phyloP scores from a whole-genome alignment of 768 basidiomycete genomes.

The Clitopilus hobsonii region DNA sequence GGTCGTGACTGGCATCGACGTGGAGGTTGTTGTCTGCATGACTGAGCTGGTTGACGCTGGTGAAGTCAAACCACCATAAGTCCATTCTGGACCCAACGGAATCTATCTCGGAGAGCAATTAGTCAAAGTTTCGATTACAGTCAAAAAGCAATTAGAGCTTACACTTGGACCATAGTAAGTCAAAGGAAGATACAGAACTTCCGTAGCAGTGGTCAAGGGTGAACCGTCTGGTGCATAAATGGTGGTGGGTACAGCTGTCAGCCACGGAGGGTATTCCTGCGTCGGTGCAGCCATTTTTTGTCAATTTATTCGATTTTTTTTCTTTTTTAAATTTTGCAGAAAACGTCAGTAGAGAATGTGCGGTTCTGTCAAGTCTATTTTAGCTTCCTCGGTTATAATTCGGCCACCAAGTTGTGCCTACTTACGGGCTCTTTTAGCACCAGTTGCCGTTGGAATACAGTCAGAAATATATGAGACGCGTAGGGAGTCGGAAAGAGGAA shows the following conservation, averaged over 20 bases:
- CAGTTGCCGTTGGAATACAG: constrained; percentile 8
- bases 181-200: constrained; percentile 58
- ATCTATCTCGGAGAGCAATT: constrained; percentile 41
- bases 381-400: background rate
- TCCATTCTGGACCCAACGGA: constrained; percentile 67
- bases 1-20: constrained; percentile 15
- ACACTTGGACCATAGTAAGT: constrained; percentile 85
- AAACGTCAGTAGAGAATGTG: constrained; percentile 45
- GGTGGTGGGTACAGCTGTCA: constrained; percentile 50
- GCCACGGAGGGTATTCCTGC: constrained; percentile 71
- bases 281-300: constrained; percentile 53
- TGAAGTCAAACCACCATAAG: constrained; percentile 69
- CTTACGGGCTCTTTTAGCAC: background rate
- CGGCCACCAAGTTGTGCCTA: background rate
- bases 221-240: constrained; percentile 49
- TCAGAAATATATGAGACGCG: constrained; percentile 12
- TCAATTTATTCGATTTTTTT: constrained; percentile 7
- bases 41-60: constrained; percentile 39
- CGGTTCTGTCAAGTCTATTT: constrained; percentile 15
- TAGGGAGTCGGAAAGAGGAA: constrained; percentile 13
- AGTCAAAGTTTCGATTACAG: background rate
- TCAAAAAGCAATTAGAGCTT: constrained; percentile 23
- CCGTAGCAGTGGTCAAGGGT: constrained; percentile 51
- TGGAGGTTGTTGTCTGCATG: constrained; percentile 10
- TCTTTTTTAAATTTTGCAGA: constrained; percentile 12